Percentiles rank a stretch among this genome's conserved stretches.
These are phyloP conservation scores for Bathelium albidoporum DNA, from an alignment of 495 filamentous ascomycete species.

Conservation along the genomic window DNA sequence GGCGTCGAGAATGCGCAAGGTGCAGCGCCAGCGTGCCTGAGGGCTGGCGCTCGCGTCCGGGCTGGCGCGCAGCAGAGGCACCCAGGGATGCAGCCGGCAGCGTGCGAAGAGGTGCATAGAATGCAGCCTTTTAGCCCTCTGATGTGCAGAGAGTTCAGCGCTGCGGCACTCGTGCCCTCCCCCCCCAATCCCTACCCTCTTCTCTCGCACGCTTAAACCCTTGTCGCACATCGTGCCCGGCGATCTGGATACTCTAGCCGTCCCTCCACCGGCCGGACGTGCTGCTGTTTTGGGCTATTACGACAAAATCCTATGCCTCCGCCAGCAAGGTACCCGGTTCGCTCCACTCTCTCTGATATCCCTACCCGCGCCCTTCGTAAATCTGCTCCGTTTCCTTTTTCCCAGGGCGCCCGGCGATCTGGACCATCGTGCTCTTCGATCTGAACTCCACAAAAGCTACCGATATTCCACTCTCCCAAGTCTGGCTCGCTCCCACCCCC, in stretches of 20 bases:
- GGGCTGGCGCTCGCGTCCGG: background rate
- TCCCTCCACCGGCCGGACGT: background rate
- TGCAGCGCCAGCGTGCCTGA: background rate
- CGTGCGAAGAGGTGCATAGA: conserved; percentile 3
- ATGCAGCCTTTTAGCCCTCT: background rate
- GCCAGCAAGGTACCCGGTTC: conserved; percentile 5
- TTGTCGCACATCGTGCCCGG: conserved; percentile 4
- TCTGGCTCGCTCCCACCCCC: conserved; percentile 1
- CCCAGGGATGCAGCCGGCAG: background rate
- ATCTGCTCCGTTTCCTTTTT: background rate
- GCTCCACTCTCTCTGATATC: background rate
- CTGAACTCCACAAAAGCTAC: conserved; percentile 2
- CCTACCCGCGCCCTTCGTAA: background rate
- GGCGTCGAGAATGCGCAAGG: background rate
- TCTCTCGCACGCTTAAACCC: background rate
- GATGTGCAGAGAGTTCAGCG: conserved; percentile 5
- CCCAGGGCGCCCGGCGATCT: background rate
- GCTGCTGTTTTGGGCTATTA: conserved; percentile 4
- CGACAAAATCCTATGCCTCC: conserved; percentile 3
- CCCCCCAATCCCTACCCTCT: background rate
- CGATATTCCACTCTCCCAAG: background rate
- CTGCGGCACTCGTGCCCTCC: background rate
- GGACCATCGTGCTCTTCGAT: background rate
- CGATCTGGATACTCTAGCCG: conserved; percentile 3
- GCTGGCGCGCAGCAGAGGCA: background rate